These are phyloP conservation scores for Syzygium aqueum DNA, from an alignment of 345 rosid genomes.

Conservation along the genomic window DNA sequence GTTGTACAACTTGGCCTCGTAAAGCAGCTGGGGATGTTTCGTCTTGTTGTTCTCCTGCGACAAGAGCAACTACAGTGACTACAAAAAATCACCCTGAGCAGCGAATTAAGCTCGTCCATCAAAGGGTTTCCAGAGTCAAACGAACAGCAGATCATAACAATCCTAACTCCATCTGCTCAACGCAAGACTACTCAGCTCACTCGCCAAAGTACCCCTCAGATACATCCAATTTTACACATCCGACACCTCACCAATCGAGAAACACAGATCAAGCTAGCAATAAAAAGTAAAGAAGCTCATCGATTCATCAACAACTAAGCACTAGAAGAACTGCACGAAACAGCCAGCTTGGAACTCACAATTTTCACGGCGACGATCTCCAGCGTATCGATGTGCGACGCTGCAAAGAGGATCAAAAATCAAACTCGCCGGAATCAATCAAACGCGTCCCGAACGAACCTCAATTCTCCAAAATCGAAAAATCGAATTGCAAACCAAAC, in stretches of 20 bases:
- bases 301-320: neutral
- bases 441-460: neutral
- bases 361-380: constrained; percentile 95
- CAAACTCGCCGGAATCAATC: neutral
- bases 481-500: neutral
- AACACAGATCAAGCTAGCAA: neutral
- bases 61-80: neutral
- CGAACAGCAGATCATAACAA: neutral
- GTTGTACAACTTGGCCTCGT: constrained; percentile 76
- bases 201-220: neutral
- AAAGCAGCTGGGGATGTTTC: constrained; percentile 82
- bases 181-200: neutral
- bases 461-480: neutral
- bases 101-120: neutral
- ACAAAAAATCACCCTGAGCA: neutral
- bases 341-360: constrained; percentile 38
- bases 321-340: neutral
- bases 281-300: neutral
- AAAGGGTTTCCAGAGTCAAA: neutral
- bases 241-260: neutral
- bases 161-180: neutral
- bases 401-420: constrained; percentile 23
- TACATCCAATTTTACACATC: neutral
- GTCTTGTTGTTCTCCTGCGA: constrained; percentile 73
- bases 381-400: constrained; percentile 78